Conservation (phyloP, 257 asterid genomes). For the Solanum verrucosum region DNA sequence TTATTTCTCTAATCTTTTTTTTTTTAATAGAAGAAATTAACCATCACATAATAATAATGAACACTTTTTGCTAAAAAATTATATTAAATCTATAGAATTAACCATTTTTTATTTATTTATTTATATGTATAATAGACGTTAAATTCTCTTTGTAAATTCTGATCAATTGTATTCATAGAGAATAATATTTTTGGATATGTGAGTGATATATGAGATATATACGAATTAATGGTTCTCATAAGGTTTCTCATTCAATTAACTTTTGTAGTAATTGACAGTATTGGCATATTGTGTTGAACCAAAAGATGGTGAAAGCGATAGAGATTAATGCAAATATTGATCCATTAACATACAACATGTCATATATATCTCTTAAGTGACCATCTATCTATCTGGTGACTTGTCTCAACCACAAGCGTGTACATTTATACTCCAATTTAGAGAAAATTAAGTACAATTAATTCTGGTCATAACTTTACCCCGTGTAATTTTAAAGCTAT, state of each 20-base stretch:
- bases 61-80: background rate
- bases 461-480: background rate
- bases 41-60: background rate
- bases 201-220: background rate
- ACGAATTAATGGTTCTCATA: background rate
- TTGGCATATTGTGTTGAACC: constrained; percentile 20
- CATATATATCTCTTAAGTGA: background rate
- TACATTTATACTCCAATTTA: background rate
- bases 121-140: background rate
- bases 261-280: constrained; percentile 50
- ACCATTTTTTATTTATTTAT: background rate
- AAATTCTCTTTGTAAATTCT: background rate
- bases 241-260: constrained; percentile 25
- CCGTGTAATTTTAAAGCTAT: background rate
- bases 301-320: constrained; percentile 29
- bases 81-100: background rate
- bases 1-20: background rate
- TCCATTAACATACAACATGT: background rate
- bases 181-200: background rate
- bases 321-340: constrained; percentile 1
- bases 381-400: background rate
- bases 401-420: constrained; percentile 18
- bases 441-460: background rate
- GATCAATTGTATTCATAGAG: background rate
- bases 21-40: background rate